Base-by-base conservation (phyloP, 2,329 filamentous ascomycete genomes). In the Pseudodiploospora longispora region DNA sequence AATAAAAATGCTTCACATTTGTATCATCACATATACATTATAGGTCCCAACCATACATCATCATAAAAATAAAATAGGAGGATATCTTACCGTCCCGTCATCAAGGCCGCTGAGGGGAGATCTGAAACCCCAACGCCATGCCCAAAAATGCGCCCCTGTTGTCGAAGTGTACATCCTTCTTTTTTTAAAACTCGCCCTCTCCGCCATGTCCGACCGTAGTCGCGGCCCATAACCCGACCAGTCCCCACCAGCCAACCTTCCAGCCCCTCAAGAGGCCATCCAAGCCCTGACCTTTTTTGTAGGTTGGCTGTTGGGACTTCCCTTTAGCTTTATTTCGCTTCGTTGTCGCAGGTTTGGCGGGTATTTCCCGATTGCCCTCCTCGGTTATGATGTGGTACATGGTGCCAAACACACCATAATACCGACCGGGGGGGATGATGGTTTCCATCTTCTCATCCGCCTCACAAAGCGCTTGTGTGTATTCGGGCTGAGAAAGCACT, bases 311-410 rank as follows among this genome's bases (percentile, higher is more conserved):
- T 35, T 54, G 32, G n/a, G 55, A 44, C 49, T 58, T 59, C 31
- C 60, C 53, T 53, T 63, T 57, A 30, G 45, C 45, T 54, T 62
- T 60, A 51, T 51, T 56, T 46, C 60, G 60, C 47, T 59, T 61
- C 52, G 62, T 51, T 33, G 52, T 52, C 32, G 58, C 47, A 50
- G 64, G 48, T 46, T 57, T 51, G 40, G 63, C 54, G 40, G 68
- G 55, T 33, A 72, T 63, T 52, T 73, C 64, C 6, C 78, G 70
- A 47, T 71, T 72, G 6, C 93, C 93, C 62, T 98, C 93, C 55
- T 94, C 86, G 32, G 83, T 76, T 1, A 86, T 75, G 49, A 98
- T 93, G 48, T 79, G 78, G 72, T 88, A 91, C 77, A 96, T 90
- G 3, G 91, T 96, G 3, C 88, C 87, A n/a, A 93, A 62, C 1